Conservation (phyloP, 2,329 filamentous ascomycete genomes). For the Lachnellula willkommii region DNA sequence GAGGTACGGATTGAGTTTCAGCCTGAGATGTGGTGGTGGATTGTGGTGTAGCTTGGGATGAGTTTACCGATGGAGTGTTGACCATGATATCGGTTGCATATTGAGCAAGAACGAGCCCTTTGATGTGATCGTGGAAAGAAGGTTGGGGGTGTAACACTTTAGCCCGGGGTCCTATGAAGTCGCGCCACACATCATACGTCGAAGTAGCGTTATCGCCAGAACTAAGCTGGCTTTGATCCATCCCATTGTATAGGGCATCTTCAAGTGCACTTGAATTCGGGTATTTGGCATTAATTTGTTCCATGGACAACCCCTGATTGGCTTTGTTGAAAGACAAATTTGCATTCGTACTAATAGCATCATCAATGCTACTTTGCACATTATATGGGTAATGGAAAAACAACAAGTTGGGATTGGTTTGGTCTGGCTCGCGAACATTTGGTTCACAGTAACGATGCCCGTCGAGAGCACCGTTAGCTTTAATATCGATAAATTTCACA, state of each 20-base stretch:
- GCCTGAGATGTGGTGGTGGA: too few species aligned
- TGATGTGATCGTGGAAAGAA: neutral
- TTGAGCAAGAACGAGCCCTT: neutral
- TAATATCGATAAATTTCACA: conserved; percentile 2
- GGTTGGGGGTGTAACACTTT: neutral
- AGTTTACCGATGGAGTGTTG: too few species aligned
- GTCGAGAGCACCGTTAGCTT: neutral
- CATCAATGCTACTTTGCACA: neutral
- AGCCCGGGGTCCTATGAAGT: neutral
- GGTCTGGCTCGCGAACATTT: conserved; percentile 4
- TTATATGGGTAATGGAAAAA: conserved; percentile 5
- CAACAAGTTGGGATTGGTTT: neutral
- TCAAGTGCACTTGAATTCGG: neutral
- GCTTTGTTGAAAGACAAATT: neutral
- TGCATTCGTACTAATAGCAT: neutral
- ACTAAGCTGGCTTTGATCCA: neutral
- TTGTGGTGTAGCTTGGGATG: too few species aligned
- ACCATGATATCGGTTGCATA: neutral
- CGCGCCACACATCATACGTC: neutral
- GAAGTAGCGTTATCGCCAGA: neutral
- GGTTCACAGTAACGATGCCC: conserved; percentile 4
- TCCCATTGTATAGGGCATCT: neutral
- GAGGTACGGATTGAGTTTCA: too few species aligned
- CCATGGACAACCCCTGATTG: neutral
- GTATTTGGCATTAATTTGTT: neutral